Evolutionary conservation across 2,329 filamentous ascomycete genomes (phyloP).

Genomic region (Claviceps purpurea): DNA sequence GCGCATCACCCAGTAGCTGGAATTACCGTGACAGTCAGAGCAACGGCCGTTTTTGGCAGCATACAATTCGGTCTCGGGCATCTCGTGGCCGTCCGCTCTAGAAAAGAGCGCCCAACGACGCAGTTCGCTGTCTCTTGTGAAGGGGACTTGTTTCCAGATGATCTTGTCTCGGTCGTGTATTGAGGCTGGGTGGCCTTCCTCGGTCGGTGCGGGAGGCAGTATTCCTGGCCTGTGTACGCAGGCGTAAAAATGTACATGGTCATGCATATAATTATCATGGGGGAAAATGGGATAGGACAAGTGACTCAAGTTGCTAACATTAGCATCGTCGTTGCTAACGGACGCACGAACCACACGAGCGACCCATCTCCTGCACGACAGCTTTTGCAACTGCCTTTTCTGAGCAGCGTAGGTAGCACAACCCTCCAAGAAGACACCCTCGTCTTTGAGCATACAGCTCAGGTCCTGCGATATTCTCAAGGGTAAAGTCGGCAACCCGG

Average conservation of each 20-base stretch:
- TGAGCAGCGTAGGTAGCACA: conserved; percentile 29
- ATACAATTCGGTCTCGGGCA: conserved; percentile 19
- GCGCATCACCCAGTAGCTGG: conserved; percentile 21
- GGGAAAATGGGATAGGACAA: conserved; percentile 12
- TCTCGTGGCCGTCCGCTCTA: conserved; percentile 24
- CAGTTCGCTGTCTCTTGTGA: conserved; percentile 23
- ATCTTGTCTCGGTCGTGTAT: conserved; percentile 28
- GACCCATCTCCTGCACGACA: conserved; percentile 26
- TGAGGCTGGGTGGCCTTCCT: conserved; percentile 31
- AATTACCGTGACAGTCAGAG: conserved; percentile 27
- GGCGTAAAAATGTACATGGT: conserved; percentile 9
- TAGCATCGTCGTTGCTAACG: conserved; percentile 18
- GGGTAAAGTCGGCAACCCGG: conserved; percentile 36
- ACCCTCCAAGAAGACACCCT: conserved; percentile 37
- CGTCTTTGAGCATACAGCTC: conserved; percentile 37
- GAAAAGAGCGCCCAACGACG: conserved; percentile 38
- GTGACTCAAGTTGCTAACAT: not conserved
- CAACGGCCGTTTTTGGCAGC: conserved; percentile 23
- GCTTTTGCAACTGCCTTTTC: conserved; percentile 24
- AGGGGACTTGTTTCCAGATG: conserved; percentile 38
- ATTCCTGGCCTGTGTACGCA: conserved; percentile 16
- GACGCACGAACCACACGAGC: conserved; percentile 34
- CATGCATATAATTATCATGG: conserved; percentile 7
- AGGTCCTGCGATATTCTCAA: conserved; percentile 32
- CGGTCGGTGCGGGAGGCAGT: conserved; percentile 27